These are phyloP conservation scores for Aspergillus sp. DNA, from an alignment of 2,329 filamentous ascomycete genomes.

Conservation along the genomic window DNA sequence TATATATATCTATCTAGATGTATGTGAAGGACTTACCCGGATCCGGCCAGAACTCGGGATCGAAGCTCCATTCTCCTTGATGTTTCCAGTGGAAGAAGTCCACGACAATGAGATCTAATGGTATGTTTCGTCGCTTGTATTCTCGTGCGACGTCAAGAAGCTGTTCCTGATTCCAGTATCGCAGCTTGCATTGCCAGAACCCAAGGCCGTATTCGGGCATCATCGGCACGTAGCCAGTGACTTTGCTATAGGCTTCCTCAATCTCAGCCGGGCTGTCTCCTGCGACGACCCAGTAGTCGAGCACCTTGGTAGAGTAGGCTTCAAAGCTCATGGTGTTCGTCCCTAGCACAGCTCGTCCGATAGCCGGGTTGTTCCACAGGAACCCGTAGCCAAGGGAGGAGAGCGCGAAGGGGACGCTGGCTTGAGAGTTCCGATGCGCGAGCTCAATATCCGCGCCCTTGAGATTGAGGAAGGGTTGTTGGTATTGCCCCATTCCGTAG, in stretches of 20 bases:
- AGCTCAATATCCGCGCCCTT: slow-evolving; percentile 65
- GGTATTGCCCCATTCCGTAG: slow-evolving; percentile 71
- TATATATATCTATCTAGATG: background rate
- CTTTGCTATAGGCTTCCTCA: slow-evolving; percentile 56
- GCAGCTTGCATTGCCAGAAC: slow-evolving; percentile 69
- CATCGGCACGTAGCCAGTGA: slow-evolving; percentile 62
- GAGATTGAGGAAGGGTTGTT: slow-evolving; percentile 63
- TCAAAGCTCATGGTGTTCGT: slow-evolving; percentile 65
- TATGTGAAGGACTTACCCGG: slow-evolving; percentile 45
- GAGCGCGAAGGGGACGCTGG: slow-evolving; percentile 63
- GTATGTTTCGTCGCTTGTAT: slow-evolving; percentile 57
- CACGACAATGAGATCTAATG: slow-evolving; percentile 65
- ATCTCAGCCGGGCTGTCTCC: slow-evolving; percentile 59
- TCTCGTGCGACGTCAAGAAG: slow-evolving; percentile 61
- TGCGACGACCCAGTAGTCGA: slow-evolving; percentile 67
- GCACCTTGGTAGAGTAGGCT: slow-evolving; percentile 56
- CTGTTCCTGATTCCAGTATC: slow-evolving; percentile 68
- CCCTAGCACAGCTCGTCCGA: slow-evolving; percentile 63
- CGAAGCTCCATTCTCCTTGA: slow-evolving; percentile 70
- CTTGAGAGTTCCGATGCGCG: slow-evolving; percentile 67
- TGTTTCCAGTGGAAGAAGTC: slow-evolving; percentile 70
- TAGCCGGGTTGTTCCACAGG: slow-evolving; percentile 66
- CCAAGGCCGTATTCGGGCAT: slow-evolving; percentile 70
- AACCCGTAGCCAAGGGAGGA: slow-evolving; percentile 64
- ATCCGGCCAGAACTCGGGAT: slow-evolving; percentile 65